Evolutionary conservation across 345 rosid genomes (phyloP).

Genomic region (Ceriops zippeliana): DNA sequence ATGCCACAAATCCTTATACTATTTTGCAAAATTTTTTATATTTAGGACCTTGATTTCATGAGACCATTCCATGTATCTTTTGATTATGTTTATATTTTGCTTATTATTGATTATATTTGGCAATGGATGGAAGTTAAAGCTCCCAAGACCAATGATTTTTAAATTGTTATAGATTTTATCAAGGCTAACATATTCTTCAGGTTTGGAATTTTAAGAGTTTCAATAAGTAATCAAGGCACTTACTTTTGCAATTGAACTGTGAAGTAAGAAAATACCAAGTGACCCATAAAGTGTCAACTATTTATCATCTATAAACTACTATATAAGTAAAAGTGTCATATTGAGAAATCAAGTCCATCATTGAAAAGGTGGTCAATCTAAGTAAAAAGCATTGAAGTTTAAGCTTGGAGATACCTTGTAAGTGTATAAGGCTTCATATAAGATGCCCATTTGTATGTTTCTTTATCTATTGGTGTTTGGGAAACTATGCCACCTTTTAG

Average conservation of each 20-base stretch:
- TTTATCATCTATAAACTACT: not conserved
- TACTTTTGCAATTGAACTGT: not conserved
- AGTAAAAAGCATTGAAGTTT: conserved; percentile 9
- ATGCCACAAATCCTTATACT: not conserved
- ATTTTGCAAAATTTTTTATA: not conserved
- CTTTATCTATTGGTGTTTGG: conserved; percentile 4
- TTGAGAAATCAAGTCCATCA: not conserved
- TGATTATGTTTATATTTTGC: not conserved
- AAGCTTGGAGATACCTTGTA: conserved; percentile 4
- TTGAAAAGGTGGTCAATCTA: too few species aligned
- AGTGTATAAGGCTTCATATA: not conserved
- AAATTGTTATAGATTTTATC: conserved; percentile 1
- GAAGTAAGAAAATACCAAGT: not conserved
- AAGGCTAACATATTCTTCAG: not conserved
- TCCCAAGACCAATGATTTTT: not conserved
- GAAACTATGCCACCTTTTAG: conserved; percentile 4
- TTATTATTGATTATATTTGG: not conserved
- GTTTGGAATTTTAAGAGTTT: conserved; percentile 8
- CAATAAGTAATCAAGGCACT: not conserved
- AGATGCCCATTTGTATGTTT: not conserved
- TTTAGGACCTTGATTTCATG: not conserved
- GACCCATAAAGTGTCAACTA: not conserved
- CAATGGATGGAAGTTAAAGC: not conserved
- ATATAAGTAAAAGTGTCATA: not conserved
- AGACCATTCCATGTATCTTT: not conserved